These are phyloP conservation scores for Rhododendron ovatum DNA, from an alignment of 148 eudicot genomes.

Conservation along the genomic window DNA sequence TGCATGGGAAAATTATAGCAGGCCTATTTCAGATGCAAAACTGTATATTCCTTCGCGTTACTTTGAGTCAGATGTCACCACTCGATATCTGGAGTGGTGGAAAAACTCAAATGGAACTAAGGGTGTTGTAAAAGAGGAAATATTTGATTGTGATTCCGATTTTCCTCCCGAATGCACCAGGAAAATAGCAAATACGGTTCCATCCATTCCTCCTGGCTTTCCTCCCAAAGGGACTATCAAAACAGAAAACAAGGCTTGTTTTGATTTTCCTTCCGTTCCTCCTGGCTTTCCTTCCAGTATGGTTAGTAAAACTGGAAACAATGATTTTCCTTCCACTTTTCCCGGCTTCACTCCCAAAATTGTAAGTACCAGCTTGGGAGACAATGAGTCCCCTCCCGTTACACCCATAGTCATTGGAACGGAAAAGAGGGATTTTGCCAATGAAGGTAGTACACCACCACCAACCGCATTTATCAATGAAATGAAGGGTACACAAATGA, in stretches of 20 bases:
- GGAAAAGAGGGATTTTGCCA: neutral
- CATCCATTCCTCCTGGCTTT: neutral
- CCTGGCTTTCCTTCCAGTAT: neutral
- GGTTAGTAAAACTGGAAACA: neutral
- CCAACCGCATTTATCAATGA: neutral
- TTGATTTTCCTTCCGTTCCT: neutral
- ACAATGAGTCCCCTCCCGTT: neutral
- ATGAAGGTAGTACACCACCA: neutral
- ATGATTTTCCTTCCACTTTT: neutral
- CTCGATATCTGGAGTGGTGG: constrained; percentile 14
- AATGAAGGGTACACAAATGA: neutral
- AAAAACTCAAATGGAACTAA: neutral
- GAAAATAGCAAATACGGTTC: neutral
- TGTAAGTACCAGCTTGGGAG: neutral
- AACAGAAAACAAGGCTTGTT: neutral
- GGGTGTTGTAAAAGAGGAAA: neutral
- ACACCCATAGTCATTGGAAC: neutral
- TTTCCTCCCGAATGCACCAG: neutral
- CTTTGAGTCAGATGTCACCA: constrained; percentile 7
- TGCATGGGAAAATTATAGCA: constrained; percentile 18
- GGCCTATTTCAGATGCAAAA: constrained; percentile 7
- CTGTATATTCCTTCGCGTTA: constrained; percentile 8
- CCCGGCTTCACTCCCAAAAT: neutral
- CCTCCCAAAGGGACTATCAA: neutral
- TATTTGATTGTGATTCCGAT: neutral